Evolutionary conservation across 345 rosid species (phyloP), one percentile per base, ranked within the genome.

Genomic region (Ceriops zippeliana): DNA sequence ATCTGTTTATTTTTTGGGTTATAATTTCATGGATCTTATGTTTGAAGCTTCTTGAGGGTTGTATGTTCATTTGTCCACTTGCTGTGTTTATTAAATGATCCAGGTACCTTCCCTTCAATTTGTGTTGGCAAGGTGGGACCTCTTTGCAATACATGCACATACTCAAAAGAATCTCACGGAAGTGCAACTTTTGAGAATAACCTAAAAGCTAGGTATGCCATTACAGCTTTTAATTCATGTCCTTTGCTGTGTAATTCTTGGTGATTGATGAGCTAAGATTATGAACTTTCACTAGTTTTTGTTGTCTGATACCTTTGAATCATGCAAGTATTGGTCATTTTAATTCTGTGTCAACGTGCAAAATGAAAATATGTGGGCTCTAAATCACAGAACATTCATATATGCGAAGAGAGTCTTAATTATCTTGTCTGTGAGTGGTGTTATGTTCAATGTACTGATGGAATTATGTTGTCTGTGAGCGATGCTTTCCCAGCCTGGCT

Each of bases 91-190:
- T 62, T 71, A 49, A 58, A 73, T 74, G 47, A 35, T 63, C 53
- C 73, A 95, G 99, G 93, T 63, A 57, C 82, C 65, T 85, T 83
- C 70, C 89, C 96, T 46, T 62, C 86, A 53, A 74, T 81, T 7
- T 77, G 71, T 79, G 88, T 88, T 78, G 96, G 93, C 67, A 87
- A 76, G 80, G 78, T 84, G 62, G 96, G 97, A 65, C 87, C 90
- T 69, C 79, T 89, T 59, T 95, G 99, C 85, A 80, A 77, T 79
- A 65, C 88, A 62, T 95, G 99, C 63, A 83, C 75, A 32, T 89
- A 85, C 68, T 70, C 81, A 52, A 87, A 78, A 73, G 84, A 76
- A 70, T 75, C 82, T 58, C 82, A 80, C 68, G 66, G 70, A 49
- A 79, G 65, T 74, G 63, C 71, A 37, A 73, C 69, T 76, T 53